Conservation (phyloP, 2,329 filamentous ascomycete genomes). For the Bipolaris bicolor region DNA sequence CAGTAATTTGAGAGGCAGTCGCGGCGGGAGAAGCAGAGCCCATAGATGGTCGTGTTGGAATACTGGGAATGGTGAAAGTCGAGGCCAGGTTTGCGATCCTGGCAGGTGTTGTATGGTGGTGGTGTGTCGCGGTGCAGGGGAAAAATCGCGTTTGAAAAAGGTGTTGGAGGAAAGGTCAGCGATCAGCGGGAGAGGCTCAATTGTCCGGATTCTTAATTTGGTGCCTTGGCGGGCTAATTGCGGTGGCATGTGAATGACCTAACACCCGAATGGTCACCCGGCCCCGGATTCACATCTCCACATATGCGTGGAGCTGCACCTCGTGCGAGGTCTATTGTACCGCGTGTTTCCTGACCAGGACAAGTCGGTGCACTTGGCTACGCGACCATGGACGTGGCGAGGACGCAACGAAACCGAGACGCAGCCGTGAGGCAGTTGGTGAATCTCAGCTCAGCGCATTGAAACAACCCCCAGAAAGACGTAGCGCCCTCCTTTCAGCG, state of each 20-base stretch:
- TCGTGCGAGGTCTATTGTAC: slow-evolving; percentile 10
- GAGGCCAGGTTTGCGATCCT: slow-evolving; percentile 42
- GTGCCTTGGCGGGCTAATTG: slow-evolving; percentile 25
- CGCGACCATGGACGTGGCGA: not conserved
- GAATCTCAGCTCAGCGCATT: not conserved
- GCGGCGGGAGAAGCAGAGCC: slow-evolving; percentile 50
- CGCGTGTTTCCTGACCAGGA: not conserved
- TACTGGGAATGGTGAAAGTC: slow-evolving; percentile 25
- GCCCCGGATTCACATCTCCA: slow-evolving; percentile 23
- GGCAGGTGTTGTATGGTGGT: slow-evolving; percentile 25
- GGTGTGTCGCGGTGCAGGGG: slow-evolving; percentile 21
- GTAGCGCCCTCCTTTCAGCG: not conserved
- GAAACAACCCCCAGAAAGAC: not conserved
- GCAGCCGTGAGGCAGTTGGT: not conserved
- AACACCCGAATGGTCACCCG: slow-evolving; percentile 20
- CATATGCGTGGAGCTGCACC: slow-evolving; percentile 11
- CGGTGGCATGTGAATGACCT: slow-evolving; percentile 34
- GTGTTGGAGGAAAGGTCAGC: slow-evolving; percentile 24
- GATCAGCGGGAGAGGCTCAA: slow-evolving; percentile 27
- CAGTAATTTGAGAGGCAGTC: slow-evolving; percentile 39
- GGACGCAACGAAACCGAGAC: slow-evolving; percentile 1
- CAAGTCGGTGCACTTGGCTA: slow-evolving; percentile 1
- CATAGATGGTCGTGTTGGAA: slow-evolving; percentile 50
- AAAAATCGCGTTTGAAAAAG: slow-evolving; percentile 24
- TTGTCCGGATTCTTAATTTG: slow-evolving; percentile 30